Evolutionary conservation across 2,329 filamentous ascomycete species (phyloP).

Genomic region (Fusarium buharicum): DNA sequence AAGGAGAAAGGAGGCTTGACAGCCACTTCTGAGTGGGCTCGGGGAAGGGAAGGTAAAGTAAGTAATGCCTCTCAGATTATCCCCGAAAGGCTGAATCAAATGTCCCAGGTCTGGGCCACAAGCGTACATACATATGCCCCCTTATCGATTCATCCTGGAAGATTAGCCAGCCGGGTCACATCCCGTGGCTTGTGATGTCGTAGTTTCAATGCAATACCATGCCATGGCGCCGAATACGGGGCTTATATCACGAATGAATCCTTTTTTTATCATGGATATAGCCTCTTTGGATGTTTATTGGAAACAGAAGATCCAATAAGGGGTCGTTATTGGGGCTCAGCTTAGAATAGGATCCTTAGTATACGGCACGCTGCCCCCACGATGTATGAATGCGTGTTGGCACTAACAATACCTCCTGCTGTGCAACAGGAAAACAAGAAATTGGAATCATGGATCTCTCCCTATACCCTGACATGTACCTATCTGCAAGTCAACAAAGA

Average conservation of each 20-base stretch:
- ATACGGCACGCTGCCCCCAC: constrained; percentile 32
- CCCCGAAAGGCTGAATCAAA: constrained; percentile 43
- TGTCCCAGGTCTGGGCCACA: constrained; percentile 42
- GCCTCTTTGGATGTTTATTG: constrained; percentile 12
- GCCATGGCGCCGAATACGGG: constrained; percentile 12
- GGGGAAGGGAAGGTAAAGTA: constrained; percentile 39
- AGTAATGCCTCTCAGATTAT: constrained; percentile 39
- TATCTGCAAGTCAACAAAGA: neutral
- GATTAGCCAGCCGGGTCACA: constrained; percentile 1
- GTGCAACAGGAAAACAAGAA: constrained; percentile 39
- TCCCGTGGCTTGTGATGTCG: constrained; percentile 12
- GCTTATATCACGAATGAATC: constrained; percentile 12
- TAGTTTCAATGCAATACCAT: constrained; percentile 12
- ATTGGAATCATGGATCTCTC: constrained; percentile 12
- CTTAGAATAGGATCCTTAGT: constrained; percentile 33
- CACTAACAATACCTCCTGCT: constrained; percentile 39
- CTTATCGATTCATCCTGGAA: neutral
- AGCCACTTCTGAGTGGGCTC: constrained; percentile 28
- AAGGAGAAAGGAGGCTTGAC: constrained; percentile 21
- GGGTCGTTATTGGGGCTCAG: constrained; percentile 9
- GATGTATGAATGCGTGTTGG: constrained; percentile 24
- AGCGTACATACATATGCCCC: constrained; percentile 17
- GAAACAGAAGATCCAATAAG: constrained; percentile 11
- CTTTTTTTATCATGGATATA: neutral
- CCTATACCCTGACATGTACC: constrained; percentile 1